Conservation (phyloP, 345 rosid genomes). For the Lumnitzera littorea region DNA sequence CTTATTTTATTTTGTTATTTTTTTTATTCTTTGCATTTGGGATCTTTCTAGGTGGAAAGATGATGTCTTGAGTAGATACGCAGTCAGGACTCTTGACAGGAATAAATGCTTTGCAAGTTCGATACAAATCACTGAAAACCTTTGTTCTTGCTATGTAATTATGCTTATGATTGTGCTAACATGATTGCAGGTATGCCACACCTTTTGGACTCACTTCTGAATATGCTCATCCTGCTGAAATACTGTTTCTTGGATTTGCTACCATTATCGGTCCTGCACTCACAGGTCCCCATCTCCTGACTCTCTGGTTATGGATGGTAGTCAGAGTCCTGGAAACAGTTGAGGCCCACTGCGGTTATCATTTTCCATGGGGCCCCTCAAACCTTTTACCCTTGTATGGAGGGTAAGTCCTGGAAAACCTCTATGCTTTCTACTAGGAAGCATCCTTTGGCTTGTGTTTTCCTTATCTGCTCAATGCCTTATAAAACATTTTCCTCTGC, state of each 20-base stretch:
- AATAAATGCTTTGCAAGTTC: too few relatives aligned
- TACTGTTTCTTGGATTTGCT: conserved; percentile 90
- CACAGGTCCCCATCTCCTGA: conserved; percentile 90
- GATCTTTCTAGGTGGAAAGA: neutral
- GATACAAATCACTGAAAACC: too few relatives aligned
- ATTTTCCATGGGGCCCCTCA: conserved; percentile 97
- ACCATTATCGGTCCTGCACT: conserved; percentile 92
- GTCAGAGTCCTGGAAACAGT: conserved; percentile 93
- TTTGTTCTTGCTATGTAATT: neutral
- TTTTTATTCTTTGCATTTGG: neutral
- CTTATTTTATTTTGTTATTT: neutral
- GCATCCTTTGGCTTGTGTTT: too few relatives aligned
- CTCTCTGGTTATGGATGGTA: conserved; percentile 93
- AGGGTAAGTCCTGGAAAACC: conserved; percentile 52
- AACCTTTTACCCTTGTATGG: conserved; percentile 91
- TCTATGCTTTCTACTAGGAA: too few relatives aligned
- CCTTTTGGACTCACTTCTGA: conserved; percentile 97
- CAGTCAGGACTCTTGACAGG: too few relatives aligned
- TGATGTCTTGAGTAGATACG: too few relatives aligned
- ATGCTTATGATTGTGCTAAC: conserved; percentile 3
- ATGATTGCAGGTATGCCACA: conserved; percentile 71
- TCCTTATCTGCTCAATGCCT: too few relatives aligned
- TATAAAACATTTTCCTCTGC: conserved; percentile 1
- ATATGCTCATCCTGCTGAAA: conserved; percentile 97
- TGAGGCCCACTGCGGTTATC: conserved; percentile 98